Percentiles rank a stretch among this genome's conserved stretches.
phyloP scores from a whole-genome alignment of 2,329 filamentous ascomycete genomes.

The Thelonectria olida region DNA sequence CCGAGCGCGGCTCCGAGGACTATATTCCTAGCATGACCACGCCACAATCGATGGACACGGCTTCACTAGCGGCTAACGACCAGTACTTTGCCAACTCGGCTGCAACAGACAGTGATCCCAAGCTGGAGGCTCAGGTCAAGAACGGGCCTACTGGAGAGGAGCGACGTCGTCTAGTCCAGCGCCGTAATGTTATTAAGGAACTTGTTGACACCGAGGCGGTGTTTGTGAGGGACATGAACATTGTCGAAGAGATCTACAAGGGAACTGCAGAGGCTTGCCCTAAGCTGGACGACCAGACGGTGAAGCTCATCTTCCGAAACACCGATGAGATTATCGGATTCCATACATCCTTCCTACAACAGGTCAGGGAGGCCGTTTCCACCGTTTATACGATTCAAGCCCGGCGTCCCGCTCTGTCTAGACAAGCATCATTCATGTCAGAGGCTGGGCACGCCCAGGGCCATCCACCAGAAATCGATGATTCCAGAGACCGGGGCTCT shows the following conservation, averaged over 20 bases:
- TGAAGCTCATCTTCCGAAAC: conserved; percentile 92
- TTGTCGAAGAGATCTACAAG: conserved; percentile 97
- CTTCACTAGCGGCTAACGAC: conserved; percentile 55
- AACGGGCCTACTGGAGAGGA: conserved; percentile 61
- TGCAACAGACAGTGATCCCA: conserved; percentile 49
- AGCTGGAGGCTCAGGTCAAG: conserved; percentile 48
- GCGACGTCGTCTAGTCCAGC: conserved; percentile 78
- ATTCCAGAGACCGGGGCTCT: conserved; percentile 62
- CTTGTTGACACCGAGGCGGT: conserved; percentile 91
- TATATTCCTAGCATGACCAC: conserved; percentile 53
- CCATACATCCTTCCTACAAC: conserved; percentile 79
- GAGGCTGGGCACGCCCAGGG: conserved; percentile 51
- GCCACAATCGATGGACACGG: conserved; percentile 56
- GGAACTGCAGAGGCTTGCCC: conserved; percentile 86
- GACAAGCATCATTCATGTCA: conserved; percentile 53
- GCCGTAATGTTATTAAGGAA: conserved; percentile 88
- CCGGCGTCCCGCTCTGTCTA: conserved; percentile 52
- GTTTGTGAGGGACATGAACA: conserved; percentile 95
- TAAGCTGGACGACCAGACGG: conserved; percentile 81
- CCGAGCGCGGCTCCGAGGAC: conserved; percentile 57
- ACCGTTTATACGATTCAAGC: conserved; percentile 77
- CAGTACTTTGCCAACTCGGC: conserved; percentile 49
- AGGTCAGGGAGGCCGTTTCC: conserved; percentile 82
- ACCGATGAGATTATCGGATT: conserved; percentile 91
- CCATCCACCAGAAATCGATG: conserved; percentile 54